phyloP scores from a whole-genome alignment of 1,139 yeast species.

The Suhomyces guaymorum region DNA sequence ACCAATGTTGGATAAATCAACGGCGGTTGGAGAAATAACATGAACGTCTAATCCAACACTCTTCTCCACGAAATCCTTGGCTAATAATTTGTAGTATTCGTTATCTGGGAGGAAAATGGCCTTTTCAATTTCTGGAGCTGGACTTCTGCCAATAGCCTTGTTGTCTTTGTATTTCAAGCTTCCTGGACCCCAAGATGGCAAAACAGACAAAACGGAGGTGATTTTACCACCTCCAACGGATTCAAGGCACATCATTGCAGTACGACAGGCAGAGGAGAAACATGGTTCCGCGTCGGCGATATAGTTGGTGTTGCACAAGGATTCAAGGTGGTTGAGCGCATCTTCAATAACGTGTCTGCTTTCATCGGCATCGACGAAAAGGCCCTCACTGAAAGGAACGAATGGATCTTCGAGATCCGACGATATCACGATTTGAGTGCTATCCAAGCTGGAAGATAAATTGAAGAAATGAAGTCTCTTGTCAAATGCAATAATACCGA shows the following conservation, averaged over 20 bases:
- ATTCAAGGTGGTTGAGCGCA: constrained; percentile 64
- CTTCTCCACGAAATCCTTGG: constrained; percentile 54
- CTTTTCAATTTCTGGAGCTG: constrained; percentile 56
- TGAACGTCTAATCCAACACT: constrained; percentile 80
- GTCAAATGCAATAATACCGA: constrained; percentile 76
- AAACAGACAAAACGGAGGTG: constrained; percentile 60
- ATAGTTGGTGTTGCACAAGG: constrained; percentile 36
- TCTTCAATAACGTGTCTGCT: constrained; percentile 64
- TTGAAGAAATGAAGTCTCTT: constrained; percentile 74
- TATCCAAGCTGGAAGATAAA: constrained; percentile 53
- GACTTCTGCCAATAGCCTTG: constrained; percentile 35
- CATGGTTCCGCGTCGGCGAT: constrained; percentile 66
- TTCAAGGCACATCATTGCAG: constrained; percentile 66
- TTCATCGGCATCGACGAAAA: constrained; percentile 77
- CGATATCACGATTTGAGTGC: constrained; percentile 66
- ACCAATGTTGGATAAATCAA: constrained; percentile 76
- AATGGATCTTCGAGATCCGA: constrained; percentile 80
- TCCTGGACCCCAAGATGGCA: constrained; percentile 89
- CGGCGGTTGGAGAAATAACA: constrained; percentile 62
- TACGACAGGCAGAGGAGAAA: constrained; percentile 75
- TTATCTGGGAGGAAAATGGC: constrained; percentile 57
- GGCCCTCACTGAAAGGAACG: constrained; percentile 74
- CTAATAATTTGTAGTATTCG: constrained; percentile 62
- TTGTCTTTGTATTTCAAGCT: constrained; percentile 57
- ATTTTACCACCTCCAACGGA: constrained; percentile 80